phyloP scores from a whole-genome alignment of 2,329 filamentous ascomycete species.

The Zasmidium citrigriseum region DNA sequence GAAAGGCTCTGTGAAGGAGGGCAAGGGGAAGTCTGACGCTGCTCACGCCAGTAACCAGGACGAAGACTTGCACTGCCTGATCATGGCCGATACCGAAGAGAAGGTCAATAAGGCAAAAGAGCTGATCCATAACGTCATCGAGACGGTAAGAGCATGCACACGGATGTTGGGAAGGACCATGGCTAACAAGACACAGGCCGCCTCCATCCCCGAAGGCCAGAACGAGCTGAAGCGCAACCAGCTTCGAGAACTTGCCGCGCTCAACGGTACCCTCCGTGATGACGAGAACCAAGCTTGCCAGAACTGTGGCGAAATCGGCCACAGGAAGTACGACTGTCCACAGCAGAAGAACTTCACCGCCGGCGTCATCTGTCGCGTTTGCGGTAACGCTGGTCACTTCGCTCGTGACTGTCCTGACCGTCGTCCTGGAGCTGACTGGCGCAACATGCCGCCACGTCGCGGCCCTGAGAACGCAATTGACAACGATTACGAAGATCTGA shows the following conservation, averaged over 20 bases:
- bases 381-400: conserved; percentile 97
- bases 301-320: conserved; percentile 97
- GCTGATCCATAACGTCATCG: conserved; percentile 96
- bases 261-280: conserved; percentile 98
- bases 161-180: conserved; percentile 30
- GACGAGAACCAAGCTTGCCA: conserved; percentile 99
- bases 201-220: conserved; percentile 96
- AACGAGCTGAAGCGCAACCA: conserved; percentile 99
- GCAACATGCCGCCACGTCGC: conserved; percentile 64
- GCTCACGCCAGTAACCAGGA: conserved; percentile 99
- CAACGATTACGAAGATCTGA: conserved; percentile 96
- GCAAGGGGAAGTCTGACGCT: conserved; percentile 97
- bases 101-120: conserved; percentile 99
- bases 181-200: conserved; percentile 63
- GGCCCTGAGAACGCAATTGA: conserved; percentile 70
- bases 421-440: conserved; percentile 87
- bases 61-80: conserved; percentile 97
- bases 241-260: conserved; percentile 91
- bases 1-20: conserved; percentile 99
- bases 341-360: conserved; percentile 98
- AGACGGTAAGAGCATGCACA: conserved; percentile 70
- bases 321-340: conserved; percentile 97
- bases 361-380: conserved; percentile 97
- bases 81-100: conserved; percentile 99
- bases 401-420: conserved; percentile 95